phyloP scores from a whole-genome alignment of 1,139 yeast genomes.

The Lodderomyces elongisporus region DNA sequence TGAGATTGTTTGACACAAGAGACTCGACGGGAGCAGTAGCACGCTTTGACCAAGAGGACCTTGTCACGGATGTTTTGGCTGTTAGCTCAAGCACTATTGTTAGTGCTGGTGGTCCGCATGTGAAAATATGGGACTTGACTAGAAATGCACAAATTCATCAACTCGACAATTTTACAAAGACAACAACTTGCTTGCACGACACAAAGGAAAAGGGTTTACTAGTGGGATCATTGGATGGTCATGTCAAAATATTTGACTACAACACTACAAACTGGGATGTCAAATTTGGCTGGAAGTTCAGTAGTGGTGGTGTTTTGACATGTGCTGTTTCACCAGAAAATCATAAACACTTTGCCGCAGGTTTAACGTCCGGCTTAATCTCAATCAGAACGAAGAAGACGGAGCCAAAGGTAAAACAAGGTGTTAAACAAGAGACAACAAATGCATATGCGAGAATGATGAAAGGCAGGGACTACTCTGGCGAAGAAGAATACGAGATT shows the following conservation, averaged over 20 bases:
- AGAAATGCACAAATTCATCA: constrained; percentile 63
- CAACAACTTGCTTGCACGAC: constrained; percentile 79
- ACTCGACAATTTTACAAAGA: constrained; percentile 80
- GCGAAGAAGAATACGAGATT: constrained; percentile 68
- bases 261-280: constrained; percentile 75
- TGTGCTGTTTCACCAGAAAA: constrained; percentile 79
- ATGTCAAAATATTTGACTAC: constrained; percentile 89
- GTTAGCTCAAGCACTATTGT: constrained; percentile 75
- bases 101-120: constrained; percentile 81
- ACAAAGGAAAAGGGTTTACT: constrained; percentile 69
- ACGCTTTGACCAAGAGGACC: constrained; percentile 40
- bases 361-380: constrained; percentile 82
- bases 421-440: constrained; percentile 42
- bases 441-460: constrained; percentile 70
- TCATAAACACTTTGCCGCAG: constrained; percentile 89
- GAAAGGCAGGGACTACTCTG: constrained; percentile 86
- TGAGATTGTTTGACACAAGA: constrained; percentile 85
- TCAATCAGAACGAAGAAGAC: constrained; percentile 85
- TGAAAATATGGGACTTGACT: constrained; percentile 89
- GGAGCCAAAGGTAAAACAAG: constrained; percentile 51
- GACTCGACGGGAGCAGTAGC: constrained; percentile 26
- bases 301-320: constrained; percentile 77
- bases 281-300: constrained; percentile 95
- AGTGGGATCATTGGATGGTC: constrained; percentile 96
- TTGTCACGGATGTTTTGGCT: constrained; percentile 85